These are phyloP conservation scores for Botrytis paeoniae DNA, from an alignment of 2,329 filamentous ascomycete genomes.

Conservation along the genomic window DNA sequence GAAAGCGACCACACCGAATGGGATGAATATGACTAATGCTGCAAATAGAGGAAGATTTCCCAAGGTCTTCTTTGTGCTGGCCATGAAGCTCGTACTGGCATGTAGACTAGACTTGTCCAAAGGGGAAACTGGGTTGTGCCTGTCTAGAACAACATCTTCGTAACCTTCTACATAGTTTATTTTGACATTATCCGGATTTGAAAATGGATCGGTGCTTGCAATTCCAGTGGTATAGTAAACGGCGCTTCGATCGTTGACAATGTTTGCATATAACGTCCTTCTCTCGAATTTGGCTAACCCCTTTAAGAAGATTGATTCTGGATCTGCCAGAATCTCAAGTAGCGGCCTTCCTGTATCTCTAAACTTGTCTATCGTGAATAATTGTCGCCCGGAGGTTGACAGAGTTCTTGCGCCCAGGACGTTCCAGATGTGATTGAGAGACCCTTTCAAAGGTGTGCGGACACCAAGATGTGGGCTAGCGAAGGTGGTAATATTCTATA, in stretches of 20 bases:
- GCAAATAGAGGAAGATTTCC: slow-evolving; percentile 59
- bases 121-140: slow-evolving; percentile 55
- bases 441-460: slow-evolving; percentile 64
- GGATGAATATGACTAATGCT: slow-evolving; percentile 67
- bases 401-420: slow-evolving; percentile 77
- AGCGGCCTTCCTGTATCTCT: slow-evolving; percentile 78
- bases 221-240: slow-evolving; percentile 82
- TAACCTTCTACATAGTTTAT: slow-evolving; percentile 74
- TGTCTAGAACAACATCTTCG: slow-evolving; percentile 72
- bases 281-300: slow-evolving; percentile 74
- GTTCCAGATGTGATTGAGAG: slow-evolving; percentile 71
- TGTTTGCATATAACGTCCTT: slow-evolving; percentile 78
- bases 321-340: slow-evolving; percentile 77
- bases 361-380: slow-evolving; percentile 85
- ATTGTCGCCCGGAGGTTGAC: slow-evolving; percentile 78
- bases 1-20: slow-evolving; percentile 68
- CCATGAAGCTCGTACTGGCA: slow-evolving; percentile 28
- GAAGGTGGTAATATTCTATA: slow-evolving; percentile 86
- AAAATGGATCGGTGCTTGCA: slow-evolving; percentile 73
- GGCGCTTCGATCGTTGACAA: slow-evolving; percentile 79
- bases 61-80: slow-evolving; percentile 37
- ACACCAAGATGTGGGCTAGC: slow-evolving; percentile 81
- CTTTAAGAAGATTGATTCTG: slow-evolving; percentile 79
- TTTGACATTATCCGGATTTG: slow-evolving; percentile 62
- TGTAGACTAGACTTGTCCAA: slow-evolving; percentile 38